Conservation (phyloP, 345 rosid species). For the Excoecaria cochinchinensis region DNA sequence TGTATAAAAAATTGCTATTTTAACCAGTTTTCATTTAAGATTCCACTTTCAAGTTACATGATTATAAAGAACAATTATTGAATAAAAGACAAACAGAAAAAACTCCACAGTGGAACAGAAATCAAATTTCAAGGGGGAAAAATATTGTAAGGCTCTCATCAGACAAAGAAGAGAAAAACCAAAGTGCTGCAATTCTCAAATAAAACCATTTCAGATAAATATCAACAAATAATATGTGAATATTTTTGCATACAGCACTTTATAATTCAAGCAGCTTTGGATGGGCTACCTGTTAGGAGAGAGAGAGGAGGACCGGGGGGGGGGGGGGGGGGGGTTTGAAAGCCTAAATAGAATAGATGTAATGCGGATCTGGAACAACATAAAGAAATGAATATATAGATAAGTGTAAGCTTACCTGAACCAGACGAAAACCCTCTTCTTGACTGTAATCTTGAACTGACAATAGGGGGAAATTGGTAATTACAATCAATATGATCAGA, state of each 20-base stretch:
- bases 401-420: constrained; percentile 48
- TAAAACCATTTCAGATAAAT: not conserved
- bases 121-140: not conserved
- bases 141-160: too few relatives aligned
- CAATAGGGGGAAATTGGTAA: constrained; percentile 10
- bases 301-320: too few relatives aligned
- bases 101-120: not conserved
- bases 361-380: not conserved
- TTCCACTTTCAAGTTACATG: not conserved
- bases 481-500: constrained; percentile 4
- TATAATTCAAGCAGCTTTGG: not conserved
- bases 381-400: not conserved
- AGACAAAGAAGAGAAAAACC: not conserved
- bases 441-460: constrained; percentile 50
- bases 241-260: not conserved
- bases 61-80: not conserved
- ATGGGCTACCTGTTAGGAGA: too few relatives aligned
- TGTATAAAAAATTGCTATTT: not conserved
- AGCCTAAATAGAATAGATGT: not conserved
- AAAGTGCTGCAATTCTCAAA: not conserved
- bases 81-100: not conserved
- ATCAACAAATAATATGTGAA: not conserved
- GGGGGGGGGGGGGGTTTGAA: not conserved
- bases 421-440: constrained; percentile 72
- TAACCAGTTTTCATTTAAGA: not conserved